Evolutionary conservation across 2,329 filamentous ascomycete genomes (phyloP).

Genomic region (Ophiostoma ulmi): DNA sequence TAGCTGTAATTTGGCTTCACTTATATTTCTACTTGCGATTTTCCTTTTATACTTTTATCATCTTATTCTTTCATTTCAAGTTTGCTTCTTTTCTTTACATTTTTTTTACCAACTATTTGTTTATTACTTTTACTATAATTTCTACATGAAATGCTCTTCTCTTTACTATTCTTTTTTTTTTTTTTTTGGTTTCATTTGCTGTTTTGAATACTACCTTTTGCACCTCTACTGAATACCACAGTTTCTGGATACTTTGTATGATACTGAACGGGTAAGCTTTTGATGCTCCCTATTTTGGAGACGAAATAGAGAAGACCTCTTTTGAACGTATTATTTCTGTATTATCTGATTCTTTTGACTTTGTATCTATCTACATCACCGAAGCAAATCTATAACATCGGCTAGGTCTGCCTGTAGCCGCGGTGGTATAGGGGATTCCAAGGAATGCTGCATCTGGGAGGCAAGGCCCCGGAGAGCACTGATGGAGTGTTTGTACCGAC

Average conservation of each 20-base stretch:
- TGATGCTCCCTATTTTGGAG: background rate
- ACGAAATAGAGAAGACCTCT: background rate
- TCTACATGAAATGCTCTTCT: constrained; percentile 8
- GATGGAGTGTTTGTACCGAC: constrained; percentile 48
- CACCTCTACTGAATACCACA: background rate
- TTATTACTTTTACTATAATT: background rate
- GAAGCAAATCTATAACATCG: constrained; percentile 24
- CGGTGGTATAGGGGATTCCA: background rate
- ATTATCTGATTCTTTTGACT: constrained; percentile 25
- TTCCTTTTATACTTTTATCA: background rate
- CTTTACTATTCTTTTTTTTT: background rate
- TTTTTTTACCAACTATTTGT: background rate
- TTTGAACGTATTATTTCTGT: constrained; percentile 19
- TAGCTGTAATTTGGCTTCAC: constrained; percentile 29
- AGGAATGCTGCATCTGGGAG: constrained; percentile 12
- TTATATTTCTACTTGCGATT: constrained; percentile 3
- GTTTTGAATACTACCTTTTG: background rate
- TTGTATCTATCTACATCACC: constrained; percentile 27
- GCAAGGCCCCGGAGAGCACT: constrained; percentile 47
- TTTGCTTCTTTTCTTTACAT: constrained; percentile 11
- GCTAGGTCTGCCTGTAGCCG: constrained; percentile 27
- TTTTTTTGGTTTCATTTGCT: constrained; percentile 18
- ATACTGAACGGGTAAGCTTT: background rate
- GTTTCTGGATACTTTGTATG: background rate
- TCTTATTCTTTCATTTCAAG: background rate